A percentile compares a stretch with the other conserved stretches of the same genome.
phyloP scores from a whole-genome alignment of 225 moss, liverwort and hornwort genomes.

The Pleurozium schreberi region DNA sequence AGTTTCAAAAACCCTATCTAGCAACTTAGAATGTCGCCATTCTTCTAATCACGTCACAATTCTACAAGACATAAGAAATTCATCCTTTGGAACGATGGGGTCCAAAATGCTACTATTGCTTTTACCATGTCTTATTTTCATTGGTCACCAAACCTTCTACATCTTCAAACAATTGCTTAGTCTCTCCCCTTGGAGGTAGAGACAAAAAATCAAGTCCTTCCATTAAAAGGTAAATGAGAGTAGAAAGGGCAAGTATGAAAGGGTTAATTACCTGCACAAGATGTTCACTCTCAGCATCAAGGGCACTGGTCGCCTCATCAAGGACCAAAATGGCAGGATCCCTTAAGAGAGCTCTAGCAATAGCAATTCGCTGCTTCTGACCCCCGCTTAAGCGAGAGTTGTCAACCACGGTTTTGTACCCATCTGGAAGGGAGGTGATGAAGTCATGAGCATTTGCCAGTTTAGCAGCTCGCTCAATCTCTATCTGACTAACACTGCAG shows the following conservation, averaged over 20 bases:
- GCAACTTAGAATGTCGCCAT: neutral
- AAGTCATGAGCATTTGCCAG: conserved; percentile 97
- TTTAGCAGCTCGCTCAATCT: conserved; percentile 78
- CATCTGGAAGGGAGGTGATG: conserved; percentile 73
- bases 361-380: conserved; percentile 97
- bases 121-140: neutral
- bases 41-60: neutral
- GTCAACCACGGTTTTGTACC: conserved; percentile 83
- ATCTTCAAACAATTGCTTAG: neutral
- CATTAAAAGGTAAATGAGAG: neutral
- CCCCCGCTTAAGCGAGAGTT: conserved; percentile 93
- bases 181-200: neutral
- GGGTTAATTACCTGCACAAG: conserved; percentile 63
- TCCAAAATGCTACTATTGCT: neutral
- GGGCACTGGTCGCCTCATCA: conserved; percentile 98
- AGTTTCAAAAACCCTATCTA: neutral
- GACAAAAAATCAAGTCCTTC: neutral
- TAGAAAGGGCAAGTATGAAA: neutral
- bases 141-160: neutral
- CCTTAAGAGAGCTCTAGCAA: conserved; percentile 85
- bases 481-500: conserved; percentile 26
- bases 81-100: neutral
- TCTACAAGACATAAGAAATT: neutral
- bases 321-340: conserved; percentile 81
- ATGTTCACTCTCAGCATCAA: conserved; percentile 97